Conservation (phyloP, 2,329 filamentous ascomycete species). For the Cladobotryum protrusum region DNA sequence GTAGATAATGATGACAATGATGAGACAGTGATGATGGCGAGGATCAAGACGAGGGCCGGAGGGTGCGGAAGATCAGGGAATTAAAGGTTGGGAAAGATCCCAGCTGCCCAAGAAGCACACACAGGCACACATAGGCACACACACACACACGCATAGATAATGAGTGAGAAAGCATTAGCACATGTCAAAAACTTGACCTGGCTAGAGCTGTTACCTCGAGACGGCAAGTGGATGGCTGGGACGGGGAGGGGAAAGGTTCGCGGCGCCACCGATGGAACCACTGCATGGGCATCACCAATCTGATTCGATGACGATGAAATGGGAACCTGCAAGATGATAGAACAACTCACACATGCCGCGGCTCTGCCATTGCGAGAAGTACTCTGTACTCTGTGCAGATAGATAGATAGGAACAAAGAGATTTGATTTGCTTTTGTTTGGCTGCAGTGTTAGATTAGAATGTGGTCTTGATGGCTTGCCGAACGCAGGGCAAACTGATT, state of each 20-base stretch:
- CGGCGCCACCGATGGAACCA: conserved; percentile 13
- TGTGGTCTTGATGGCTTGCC: no score
- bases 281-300: conserved; percentile 10
- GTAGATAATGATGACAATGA: neutral
- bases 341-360: conserved; percentile 30
- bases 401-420: no score
- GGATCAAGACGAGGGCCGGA: neutral
- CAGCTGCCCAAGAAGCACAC: conserved; percentile 4
- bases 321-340: conserved; percentile 12
- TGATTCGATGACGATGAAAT: conserved; percentile 24
- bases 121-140: neutral
- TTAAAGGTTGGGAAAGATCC: neutral
- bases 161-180: conserved; percentile 6
- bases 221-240: conserved; percentile 8
- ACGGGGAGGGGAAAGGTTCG: conserved; percentile 4
- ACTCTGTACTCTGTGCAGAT: neutral
- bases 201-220: conserved; percentile 3
- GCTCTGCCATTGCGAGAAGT: conserved; percentile 22
- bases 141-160: neutral
- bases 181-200: conserved; percentile 11
- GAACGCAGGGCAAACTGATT: no score
- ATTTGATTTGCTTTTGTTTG: no score
- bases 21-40: neutral
- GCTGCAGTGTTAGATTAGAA: no score
- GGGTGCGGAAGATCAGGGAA: neutral